Base-by-base conservation (phyloP, 1,284 basidiomycete species). In the Meripilus lineatus region DNA sequence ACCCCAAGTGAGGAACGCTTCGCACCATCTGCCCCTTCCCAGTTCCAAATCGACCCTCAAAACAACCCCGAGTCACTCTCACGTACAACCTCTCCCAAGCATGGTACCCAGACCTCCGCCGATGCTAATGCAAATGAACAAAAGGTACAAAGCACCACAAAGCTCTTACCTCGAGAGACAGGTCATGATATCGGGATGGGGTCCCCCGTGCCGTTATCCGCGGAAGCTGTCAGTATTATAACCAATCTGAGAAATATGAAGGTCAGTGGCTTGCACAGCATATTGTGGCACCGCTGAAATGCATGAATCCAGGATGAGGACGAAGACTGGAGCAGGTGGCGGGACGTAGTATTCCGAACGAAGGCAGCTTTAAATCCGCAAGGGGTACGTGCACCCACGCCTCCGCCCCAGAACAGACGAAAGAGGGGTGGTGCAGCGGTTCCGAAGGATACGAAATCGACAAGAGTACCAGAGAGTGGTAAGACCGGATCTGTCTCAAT, bases 261-360 rank as follows among this genome's bases (percentile, higher is more conserved):
- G 74, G 84, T 84, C 39, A 8, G 63, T 46, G 32, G 40, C 41
- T 34, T 40, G 37, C n/a, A 21, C 46, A 26, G 41, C 38, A 14
- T 26, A 37, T 44, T 36, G 21, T 35, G 26, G 46, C 25, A 45
- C 50, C 39, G 50, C 41, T 33, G 20, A 24, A 10, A 24, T 22
- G 18, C 28, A 20, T 28, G 25, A 22, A 20, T 34, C 10, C 47
- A 88, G 80, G 93, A 97, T 62, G 88, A 92, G 67, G 79, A 84
- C 47, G 93, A 97, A 58, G 91, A 94, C 55, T 95, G 89, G 89
- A 81, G 89, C 44, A 77, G 90, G 40, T 91, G 87, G 86, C 75
- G 88, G 18, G 90, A 93, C 58, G 82, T 90, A 32, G 75, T 90
- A 6, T 91, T 88, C 63, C 75, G 77, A 2, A 81, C 81, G 6